Evolutionary conservation across 345 rosid genomes (phyloP).

Genomic region (Hevea brasiliensis): DNA sequence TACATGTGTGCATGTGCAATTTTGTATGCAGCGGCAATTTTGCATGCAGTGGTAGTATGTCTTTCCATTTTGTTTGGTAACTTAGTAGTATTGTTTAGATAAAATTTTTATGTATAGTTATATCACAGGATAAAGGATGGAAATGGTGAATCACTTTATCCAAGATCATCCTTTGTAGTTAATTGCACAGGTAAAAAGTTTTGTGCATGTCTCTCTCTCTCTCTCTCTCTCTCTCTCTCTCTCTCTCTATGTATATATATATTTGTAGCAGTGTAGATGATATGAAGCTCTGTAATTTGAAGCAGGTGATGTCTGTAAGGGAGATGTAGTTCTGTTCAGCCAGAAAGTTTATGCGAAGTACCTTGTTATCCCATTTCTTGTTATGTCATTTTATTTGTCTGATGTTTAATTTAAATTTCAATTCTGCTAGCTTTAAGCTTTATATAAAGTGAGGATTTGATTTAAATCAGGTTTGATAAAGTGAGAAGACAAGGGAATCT

Average conservation of each 20-base stretch:
- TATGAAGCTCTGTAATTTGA: slow-evolving; percentile 1
- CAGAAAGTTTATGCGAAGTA: slow-evolving; percentile 64
- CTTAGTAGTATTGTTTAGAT: not conserved
- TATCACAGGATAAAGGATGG: slow-evolving; percentile 51
- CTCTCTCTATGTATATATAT: no score
- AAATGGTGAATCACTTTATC: slow-evolving; percentile 49
- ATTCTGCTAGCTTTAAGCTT: slow-evolving; percentile 2
- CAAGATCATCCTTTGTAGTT: slow-evolving; percentile 48
- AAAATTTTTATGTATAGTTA: not conserved
- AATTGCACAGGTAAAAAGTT: slow-evolving; percentile 50
- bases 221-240: no score
- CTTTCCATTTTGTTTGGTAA: not conserved
- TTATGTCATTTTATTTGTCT: not conserved
- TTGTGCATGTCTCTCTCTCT: not conserved
- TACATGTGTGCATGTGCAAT: not conserved
- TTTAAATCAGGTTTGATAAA: slow-evolving; percentile 45
- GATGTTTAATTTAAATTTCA: slow-evolving; percentile 2
- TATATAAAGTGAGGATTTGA: slow-evolving; percentile 12
- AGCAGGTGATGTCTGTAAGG: slow-evolving; percentile 67
- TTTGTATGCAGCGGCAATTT: not conserved
- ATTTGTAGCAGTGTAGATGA: not conserved
- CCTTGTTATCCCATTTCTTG: slow-evolving; percentile 9
- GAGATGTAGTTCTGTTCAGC: slow-evolving; percentile 58
- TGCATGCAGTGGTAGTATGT: not conserved
- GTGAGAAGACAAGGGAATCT: slow-evolving; percentile 41